Conservation (phyloP, 1,284 basidiomycete species). For the Cystobasidium slooffiae region DNA sequence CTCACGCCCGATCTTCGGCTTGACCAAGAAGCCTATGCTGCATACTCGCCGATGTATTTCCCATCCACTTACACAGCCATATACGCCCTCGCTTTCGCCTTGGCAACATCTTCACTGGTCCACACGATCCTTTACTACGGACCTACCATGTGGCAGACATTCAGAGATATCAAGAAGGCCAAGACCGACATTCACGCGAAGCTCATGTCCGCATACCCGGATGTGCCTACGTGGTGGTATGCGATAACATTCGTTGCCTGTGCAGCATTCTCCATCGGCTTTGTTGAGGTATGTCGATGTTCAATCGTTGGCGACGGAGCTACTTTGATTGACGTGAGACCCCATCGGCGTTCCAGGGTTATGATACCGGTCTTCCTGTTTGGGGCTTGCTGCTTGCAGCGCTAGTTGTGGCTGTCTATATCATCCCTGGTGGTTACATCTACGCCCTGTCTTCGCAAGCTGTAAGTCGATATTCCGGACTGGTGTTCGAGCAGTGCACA, state of each 20-base stretch:
- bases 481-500: not conserved
- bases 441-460: constrained; percentile 89
- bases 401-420: constrained; percentile 75
- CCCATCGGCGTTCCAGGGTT: constrained; percentile 62
- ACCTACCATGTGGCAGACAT: constrained; percentile 57
- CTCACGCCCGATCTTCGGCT: constrained; percentile 52
- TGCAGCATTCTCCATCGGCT: constrained; percentile 69
- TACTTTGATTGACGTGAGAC: not conserved
- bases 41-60: constrained; percentile 53
- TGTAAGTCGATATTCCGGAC: constrained; percentile 57
- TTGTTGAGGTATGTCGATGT: constrained; percentile 27
- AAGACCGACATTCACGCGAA: constrained; percentile 53
- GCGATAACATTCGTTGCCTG: constrained; percentile 67
- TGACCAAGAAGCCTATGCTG: constrained; percentile 50
- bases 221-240: constrained; percentile 66
- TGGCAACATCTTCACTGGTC: constrained; percentile 57
- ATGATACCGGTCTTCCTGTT: constrained; percentile 80
- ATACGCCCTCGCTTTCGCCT: constrained; percentile 56
- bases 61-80: constrained; percentile 53
- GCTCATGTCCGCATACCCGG: constrained; percentile 52
- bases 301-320: not conserved
- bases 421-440: constrained; percentile 87
- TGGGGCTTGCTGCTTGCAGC: constrained; percentile 79
- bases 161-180: constrained; percentile 52
- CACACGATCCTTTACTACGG: constrained; percentile 60